These are phyloP conservation scores for Scedosporium boydii DNA, from an alignment of 2,329 filamentous ascomycete genomes.

Conservation along the genomic window DNA sequence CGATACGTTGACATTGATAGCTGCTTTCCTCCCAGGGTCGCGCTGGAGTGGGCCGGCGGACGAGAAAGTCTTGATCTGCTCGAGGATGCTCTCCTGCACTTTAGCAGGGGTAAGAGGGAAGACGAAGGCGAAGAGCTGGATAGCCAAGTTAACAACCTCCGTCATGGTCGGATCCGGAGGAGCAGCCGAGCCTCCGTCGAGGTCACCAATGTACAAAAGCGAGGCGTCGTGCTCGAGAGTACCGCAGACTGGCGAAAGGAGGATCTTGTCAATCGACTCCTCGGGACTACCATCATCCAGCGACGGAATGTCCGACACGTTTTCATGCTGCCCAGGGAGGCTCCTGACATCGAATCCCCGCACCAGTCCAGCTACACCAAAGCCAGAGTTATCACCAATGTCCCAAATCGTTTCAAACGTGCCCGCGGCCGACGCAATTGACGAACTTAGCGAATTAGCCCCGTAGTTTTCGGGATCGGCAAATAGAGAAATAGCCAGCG, in stretches of 20 bases:
- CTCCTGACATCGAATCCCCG: constrained; percentile 64
- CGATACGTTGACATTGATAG: constrained; percentile 84
- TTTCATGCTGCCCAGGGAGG: constrained; percentile 59
- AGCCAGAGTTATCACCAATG: constrained; percentile 85
- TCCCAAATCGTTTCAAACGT: constrained; percentile 95
- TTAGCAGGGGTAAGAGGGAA: constrained; percentile 82
- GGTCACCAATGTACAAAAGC: constrained; percentile 55
- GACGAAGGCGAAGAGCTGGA: constrained; percentile 84
- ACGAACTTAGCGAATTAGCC: constrained; percentile 75
- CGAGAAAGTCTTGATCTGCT: constrained; percentile 87
- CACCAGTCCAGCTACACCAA: constrained; percentile 82
- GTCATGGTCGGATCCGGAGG: constrained; percentile 74
- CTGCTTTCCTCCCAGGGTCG: constrained; percentile 79
- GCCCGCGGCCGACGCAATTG: constrained; percentile 82
- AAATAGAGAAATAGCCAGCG: constrained; percentile 82
- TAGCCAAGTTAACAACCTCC: constrained; percentile 88
- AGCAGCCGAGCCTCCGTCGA: constrained; percentile 30
- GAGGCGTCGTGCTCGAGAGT: constrained; percentile 87
- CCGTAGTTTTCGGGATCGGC: constrained; percentile 86
- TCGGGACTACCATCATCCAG: constrained; percentile 51
- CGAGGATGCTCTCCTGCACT: constrained; percentile 90
- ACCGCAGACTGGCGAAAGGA: constrained; percentile 65
- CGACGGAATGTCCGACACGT: not conserved
- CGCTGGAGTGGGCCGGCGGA: constrained; percentile 70
- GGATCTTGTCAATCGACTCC: constrained; percentile 50